A percentile compares a stretch with the other conserved stretches of the same genome.
These are phyloP conservation scores for Escallonia rubra DNA, from an alignment of 129 eudicot species.

Conservation along the genomic window DNA sequence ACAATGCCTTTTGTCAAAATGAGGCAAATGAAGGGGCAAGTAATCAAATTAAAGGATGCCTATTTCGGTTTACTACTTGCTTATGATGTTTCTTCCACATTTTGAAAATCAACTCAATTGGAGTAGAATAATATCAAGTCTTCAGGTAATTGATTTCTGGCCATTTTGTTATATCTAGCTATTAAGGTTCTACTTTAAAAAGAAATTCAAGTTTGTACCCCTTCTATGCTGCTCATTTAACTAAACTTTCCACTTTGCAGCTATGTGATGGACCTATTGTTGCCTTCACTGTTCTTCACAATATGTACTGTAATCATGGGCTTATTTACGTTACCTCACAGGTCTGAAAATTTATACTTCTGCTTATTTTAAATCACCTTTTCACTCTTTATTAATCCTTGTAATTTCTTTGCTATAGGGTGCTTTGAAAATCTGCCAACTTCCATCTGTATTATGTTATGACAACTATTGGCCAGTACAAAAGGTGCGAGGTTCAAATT, in stretches of 20 bases:
- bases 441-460: constrained; percentile 70
- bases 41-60: no score
- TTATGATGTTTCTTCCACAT: background rate
- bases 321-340: constrained; percentile 84
- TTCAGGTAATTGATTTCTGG: background rate
- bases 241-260: constrained; percentile 36
- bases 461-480: constrained; percentile 99
- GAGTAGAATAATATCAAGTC: background rate
- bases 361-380: background rate
- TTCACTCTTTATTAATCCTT: constrained; percentile 5
- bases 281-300: constrained; percentile 93
- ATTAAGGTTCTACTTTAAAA: no score
- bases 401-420: constrained; percentile 44
- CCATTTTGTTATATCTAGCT: background rate
- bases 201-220: background rate
- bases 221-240: constrained; percentile 3
- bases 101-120: background rate
- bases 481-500: constrained; percentile 42
- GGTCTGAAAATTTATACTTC: constrained; percentile 31
- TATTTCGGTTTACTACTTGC: background rate
- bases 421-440: constrained; percentile 85
- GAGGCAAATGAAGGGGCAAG: no score
- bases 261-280: constrained; percentile 90
- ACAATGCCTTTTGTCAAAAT: no score
- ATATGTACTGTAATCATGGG: constrained; percentile 93